Evolutionary conservation across 164 flowering plant genomes (phyloP).

Genomic region (Aristolochia contorta): DNA sequence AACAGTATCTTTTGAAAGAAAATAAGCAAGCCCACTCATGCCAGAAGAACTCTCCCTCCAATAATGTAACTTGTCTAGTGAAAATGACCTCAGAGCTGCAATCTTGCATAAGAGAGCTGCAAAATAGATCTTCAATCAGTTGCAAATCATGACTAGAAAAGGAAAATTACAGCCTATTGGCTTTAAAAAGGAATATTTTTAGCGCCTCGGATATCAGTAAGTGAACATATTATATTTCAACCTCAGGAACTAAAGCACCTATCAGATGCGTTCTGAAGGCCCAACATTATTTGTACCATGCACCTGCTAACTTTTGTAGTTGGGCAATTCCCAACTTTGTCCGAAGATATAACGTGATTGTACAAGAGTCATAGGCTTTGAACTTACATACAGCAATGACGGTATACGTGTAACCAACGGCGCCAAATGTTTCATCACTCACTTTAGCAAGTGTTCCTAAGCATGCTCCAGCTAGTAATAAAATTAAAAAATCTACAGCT

Average conservation of each 20-base stretch:
- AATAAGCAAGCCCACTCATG: conserved; percentile 84
- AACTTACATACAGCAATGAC: conserved; percentile 46
- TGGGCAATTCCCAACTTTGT: no score
- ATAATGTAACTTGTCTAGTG: conserved; percentile 76
- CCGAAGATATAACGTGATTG: no score
- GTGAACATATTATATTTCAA: no score
- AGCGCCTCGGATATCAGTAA: no score
- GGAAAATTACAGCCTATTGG: no score
- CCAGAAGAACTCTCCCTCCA: conserved; percentile 92
- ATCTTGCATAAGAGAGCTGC: conserved; percentile 86
- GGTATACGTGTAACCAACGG: conserved; percentile 78
- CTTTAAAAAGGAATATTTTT: no score
- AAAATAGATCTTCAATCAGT: conserved; percentile 12
- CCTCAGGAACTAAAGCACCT: no score
- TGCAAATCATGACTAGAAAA: no score
- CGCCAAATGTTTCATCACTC: conserved; percentile 88
- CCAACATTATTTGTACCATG: no score
- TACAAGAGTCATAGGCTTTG: not conserved
- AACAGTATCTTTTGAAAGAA: conserved; percentile 76
- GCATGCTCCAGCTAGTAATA: conserved; percentile 89
- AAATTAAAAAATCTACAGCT: conserved; percentile 74
- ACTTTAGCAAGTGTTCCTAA: conserved; percentile 95
- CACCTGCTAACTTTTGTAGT: no score
- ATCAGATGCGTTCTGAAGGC: no score
- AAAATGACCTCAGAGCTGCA: conserved; percentile 83